Conservation (phyloP, 2,329 filamentous ascomycete species). For the Fusarium sp. region DNA sequence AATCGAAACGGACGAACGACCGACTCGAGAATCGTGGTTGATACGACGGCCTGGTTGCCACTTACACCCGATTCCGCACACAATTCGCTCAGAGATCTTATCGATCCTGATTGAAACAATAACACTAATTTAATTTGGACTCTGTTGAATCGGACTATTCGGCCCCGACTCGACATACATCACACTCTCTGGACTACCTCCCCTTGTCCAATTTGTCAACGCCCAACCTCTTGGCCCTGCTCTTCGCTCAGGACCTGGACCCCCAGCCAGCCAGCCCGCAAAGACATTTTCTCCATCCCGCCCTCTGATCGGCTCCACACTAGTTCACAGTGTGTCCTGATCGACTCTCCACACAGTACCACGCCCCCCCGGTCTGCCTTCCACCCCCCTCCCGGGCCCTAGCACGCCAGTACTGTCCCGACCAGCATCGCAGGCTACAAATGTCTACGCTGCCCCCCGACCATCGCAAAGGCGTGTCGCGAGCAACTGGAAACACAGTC, state of each 20-base stretch:
- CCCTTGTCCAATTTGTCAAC: constrained; percentile 42
- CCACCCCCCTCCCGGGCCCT: constrained; percentile 47
- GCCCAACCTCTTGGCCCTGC: constrained; percentile 46
- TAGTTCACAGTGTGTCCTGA: constrained; percentile 34
- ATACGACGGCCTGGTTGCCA: constrained; percentile 48
- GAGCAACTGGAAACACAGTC: constrained; percentile 62
- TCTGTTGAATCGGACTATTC: constrained; percentile 45
- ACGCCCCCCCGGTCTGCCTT: constrained; percentile 39
- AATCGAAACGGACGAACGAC: constrained; percentile 40
- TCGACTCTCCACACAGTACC: constrained; percentile 39
- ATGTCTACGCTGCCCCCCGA: constrained; percentile 79
- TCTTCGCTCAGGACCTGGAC: constrained; percentile 43
- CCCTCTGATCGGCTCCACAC: constrained; percentile 49
- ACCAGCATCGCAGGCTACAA: constrained; percentile 62
- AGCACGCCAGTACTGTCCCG: constrained; percentile 48
- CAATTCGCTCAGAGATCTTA: constrained; percentile 47
- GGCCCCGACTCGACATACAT: constrained; percentile 41
- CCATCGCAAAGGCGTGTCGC: constrained; percentile 66
- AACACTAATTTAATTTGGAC: constrained; percentile 53
- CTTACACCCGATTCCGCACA: constrained; percentile 41
- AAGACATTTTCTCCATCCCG: constrained; percentile 48
- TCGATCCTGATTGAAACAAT: constrained; percentile 45
- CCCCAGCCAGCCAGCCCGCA: constrained; percentile 29
- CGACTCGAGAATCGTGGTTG: constrained; percentile 45
- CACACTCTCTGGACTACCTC: not conserved